phyloP scores from a whole-genome alignment of 176 grass and related monocot genomes.

The Oryza brachyantha region DNA sequence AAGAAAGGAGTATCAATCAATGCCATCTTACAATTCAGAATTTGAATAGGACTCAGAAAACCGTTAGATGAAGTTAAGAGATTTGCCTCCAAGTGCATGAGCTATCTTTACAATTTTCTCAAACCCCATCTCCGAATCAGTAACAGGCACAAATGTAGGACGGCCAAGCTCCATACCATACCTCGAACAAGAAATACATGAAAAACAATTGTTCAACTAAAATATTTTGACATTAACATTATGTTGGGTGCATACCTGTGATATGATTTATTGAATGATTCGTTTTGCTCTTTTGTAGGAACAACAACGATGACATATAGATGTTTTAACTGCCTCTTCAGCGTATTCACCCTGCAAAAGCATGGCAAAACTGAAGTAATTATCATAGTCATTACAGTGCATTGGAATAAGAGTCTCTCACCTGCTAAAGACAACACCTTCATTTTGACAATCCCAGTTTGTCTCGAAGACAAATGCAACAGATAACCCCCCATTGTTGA shows the following conservation, averaged over 20 bases:
- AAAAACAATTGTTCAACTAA: background rate
- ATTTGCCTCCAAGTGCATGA: slow-evolving; percentile 74
- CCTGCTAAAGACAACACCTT: slow-evolving; percentile 54
- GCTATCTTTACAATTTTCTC: slow-evolving; percentile 91
- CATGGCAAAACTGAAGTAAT: slow-evolving; percentile 11
- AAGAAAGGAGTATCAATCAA: background rate
- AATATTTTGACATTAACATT: background rate
- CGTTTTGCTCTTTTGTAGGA: slow-evolving; percentile 64
- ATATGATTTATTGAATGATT: slow-evolving; percentile 70
- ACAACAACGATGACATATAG: slow-evolving; percentile 65
- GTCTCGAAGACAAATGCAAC: slow-evolving; percentile 79
- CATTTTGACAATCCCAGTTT: slow-evolving; percentile 54
- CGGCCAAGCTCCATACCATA: slow-evolving; percentile 60
- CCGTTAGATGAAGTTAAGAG: background rate
- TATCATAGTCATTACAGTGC: background rate
- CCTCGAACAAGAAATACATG: slow-evolving; percentile 43
- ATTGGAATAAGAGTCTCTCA: slow-evolving; percentile 12
- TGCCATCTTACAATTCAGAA: slow-evolving; percentile 16
- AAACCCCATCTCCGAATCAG: slow-evolving; percentile 76
- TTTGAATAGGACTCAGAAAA: slow-evolving; percentile 3
- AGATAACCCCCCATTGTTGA: slow-evolving; percentile 73
- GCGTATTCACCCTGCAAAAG: slow-evolving; percentile 53
- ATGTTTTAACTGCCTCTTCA: slow-evolving; percentile 78
- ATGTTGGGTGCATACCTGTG: slow-evolving; percentile 47
- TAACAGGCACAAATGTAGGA: slow-evolving; percentile 71